Evolutionary conservation across 2,329 filamentous ascomycete species (phyloP).

Genomic region (Plenodomus biglobosus): DNA sequence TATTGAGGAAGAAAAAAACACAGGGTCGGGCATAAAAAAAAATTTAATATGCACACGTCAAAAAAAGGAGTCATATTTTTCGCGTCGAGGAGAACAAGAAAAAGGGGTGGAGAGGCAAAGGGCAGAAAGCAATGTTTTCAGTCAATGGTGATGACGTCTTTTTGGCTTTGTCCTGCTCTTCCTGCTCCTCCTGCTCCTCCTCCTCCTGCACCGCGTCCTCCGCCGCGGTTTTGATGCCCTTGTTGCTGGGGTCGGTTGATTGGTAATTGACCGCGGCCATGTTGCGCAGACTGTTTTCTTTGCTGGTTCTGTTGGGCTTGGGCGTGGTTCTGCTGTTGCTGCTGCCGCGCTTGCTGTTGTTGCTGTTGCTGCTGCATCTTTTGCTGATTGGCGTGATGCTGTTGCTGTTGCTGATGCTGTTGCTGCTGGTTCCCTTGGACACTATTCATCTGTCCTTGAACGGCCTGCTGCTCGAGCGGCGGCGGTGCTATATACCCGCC

Average conservation of each 20-base stretch:
- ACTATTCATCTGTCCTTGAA: constrained; percentile 5
- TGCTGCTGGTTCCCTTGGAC: constrained; percentile 8
- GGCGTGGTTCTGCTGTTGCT: constrained; percentile 13
- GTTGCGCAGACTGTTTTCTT: constrained; percentile 9
- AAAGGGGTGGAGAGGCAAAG: not conserved
- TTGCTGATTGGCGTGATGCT: constrained; percentile 6
- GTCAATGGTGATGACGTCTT: constrained; percentile 30
- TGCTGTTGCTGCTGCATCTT: constrained; percentile 8
- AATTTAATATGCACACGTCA: too few relatives aligned
- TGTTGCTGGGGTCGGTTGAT: constrained; percentile 7
- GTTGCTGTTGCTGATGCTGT: constrained; percentile 6
- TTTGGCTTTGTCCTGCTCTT: constrained; percentile 9
- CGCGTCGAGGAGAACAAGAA: too few relatives aligned
- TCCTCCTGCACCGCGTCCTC: too few relatives aligned
- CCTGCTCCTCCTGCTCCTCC: constrained; percentile 6
- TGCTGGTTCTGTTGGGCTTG: constrained; percentile 17
- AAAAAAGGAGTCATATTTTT: too few relatives aligned
- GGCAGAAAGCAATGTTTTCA: not conserved
- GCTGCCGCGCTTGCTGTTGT: constrained; percentile 6
- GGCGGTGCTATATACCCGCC: constrained; percentile 28
- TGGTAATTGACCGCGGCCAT: not conserved
- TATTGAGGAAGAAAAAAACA: too few relatives aligned
- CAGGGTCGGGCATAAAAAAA: too few relatives aligned
- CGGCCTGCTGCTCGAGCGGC: constrained; percentile 10
- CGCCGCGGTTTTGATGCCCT: constrained; percentile 8